Base-by-base conservation (phyloP, 2,329 filamentous ascomycete genomes). In the Pestalotiopsis fici region DNA sequence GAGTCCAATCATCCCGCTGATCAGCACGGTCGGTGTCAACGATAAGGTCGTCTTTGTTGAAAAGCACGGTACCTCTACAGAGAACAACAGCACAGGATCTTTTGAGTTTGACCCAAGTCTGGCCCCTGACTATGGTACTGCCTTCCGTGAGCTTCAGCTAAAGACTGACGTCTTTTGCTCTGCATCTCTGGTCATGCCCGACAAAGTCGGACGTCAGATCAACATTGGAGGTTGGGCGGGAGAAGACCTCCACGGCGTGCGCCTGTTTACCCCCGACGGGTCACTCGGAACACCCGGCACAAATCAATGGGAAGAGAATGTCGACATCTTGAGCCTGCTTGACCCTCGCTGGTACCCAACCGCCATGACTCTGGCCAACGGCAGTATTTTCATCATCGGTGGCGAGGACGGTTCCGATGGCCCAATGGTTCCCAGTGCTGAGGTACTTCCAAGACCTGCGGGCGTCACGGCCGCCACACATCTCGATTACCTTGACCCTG, bases 121-220 rank as follows among this genome's bases (percentile, higher is more conserved):
- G 43, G 74, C 83, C 21, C 76, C 80, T 68, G 80, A 84, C 70
- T 84, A 83, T 66, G 73, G 75, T n/a, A 75, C 74, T 5, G 84
- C 85, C 3, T 88, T 85, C 84, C 81, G 86, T 62, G 73, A 81
- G n/a, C 83, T 88, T 77, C 83, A 87, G 70, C 80, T 71, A 72
- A 85, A 87, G 77, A 87, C 86, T 0, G 87, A 90, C 71, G 82
- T 89, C 28, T 90, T 90, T 76, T 90, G 87, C 73, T 82, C 87
- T 37, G 87, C 84, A 21, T 83, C 85, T 43, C 70, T 89, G n/a
- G 86, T 84, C 6, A 78, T 90, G 47, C 87, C 87, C 2, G 86
- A 89, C 74, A 84, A 83, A 68, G 86, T 74, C n/a, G 87, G 85
- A n/a, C 82, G 87, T 59, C 85, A 87, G 73, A 78, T 90, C 70